Base-by-base conservation (phyloP, 1,284 basidiomycete species). In the Inonotus hispidus region DNA sequence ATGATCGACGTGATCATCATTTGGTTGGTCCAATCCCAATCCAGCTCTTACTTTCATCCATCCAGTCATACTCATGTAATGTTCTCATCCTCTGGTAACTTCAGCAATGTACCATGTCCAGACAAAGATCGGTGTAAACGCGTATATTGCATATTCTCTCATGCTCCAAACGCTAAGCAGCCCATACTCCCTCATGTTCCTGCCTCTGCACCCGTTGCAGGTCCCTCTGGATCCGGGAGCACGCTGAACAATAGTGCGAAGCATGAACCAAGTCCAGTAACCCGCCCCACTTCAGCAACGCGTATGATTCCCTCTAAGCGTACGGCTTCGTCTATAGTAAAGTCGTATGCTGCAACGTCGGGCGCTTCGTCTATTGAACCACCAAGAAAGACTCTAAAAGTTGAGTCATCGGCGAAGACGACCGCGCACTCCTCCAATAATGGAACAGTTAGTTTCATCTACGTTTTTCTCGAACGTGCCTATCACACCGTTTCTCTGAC, bases 81-180 rank as follows among this genome's bases (percentile, higher is more conserved):
- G 90, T 92, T 93, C 70, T 79, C 87, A 10, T 74, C 81, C 0
- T 70, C 79, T 6, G 77, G 78, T 10, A 77, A 88, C 11, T 91
- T 92, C 71, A 76, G 76, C 23, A 71, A 73, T 2, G 67, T 86
- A n/a, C 71, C 79, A 21, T 93, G 90, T 75, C 90, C 90, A 13
- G 79, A 85, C 35, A 70, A 64, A 63, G 59, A 67, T 1, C 63
- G 68, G 27, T 91, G 90, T 68, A 69, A 68, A 3, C 75, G 82
- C n/a, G 61, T 71, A 3, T 70, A 74, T 60, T 92, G 90, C 69
- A 67, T 87, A 25, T 91, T 87, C 73, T 85, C 83, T 35, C 89
- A 91, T 71, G 69, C 73, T 5, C 63, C 69, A 2, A 73, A 77
- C 58, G 61, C 79, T 19, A 70, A 71, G 8, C 70, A 75, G 1